These are phyloP conservation scores for Grosmannia clavigera DNA, from an alignment of 2,329 filamentous ascomycete species.

Conservation along the genomic window DNA sequence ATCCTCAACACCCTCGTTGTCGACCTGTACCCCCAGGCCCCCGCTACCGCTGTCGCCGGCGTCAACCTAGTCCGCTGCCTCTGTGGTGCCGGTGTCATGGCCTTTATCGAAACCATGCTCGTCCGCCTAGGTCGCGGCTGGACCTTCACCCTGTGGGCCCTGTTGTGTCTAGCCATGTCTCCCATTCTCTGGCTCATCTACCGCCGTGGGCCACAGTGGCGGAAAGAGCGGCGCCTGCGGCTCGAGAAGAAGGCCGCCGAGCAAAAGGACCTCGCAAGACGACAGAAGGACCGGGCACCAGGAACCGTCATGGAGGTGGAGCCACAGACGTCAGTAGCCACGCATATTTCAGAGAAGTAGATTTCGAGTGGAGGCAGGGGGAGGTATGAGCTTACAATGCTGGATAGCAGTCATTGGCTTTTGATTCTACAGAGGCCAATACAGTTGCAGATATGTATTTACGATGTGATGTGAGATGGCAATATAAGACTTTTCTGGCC, in stretches of 20 bases:
- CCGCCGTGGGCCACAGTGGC: conserved; percentile 37
- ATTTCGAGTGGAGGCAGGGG: background rate
- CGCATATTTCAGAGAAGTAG: background rate
- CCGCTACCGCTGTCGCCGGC: conserved; percentile 50
- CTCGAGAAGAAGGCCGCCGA: conserved; percentile 18
- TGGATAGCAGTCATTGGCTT: too few relatives aligned
- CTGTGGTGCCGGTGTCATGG: conserved; percentile 45
- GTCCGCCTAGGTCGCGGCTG: conserved; percentile 44
- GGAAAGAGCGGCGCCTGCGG: conserved; percentile 27
- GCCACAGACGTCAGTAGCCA: background rate
- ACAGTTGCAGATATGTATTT: too few relatives aligned
- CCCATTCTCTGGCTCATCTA: conserved; percentile 38
- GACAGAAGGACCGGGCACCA: background rate
- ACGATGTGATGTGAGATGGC: too few relatives aligned
- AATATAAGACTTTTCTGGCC: too few relatives aligned
- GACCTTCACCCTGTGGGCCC: conserved; percentile 47
- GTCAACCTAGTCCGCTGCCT: conserved; percentile 53
- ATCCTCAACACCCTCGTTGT: conserved; percentile 52
- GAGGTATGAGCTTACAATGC: too few relatives aligned
- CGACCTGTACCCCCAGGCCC: conserved; percentile 47
- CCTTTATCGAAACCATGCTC: conserved; percentile 47
- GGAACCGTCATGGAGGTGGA: background rate
- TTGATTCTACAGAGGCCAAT: too few relatives aligned
- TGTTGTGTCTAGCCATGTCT: conserved; percentile 34
- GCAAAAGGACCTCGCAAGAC: conserved; percentile 14